A percentile compares a stretch with the other conserved stretches of the same genome.
Evolutionary conservation across 179 eudicot genomes (phyloP).

Genomic region (Sideroxylon spinosum): DNA sequence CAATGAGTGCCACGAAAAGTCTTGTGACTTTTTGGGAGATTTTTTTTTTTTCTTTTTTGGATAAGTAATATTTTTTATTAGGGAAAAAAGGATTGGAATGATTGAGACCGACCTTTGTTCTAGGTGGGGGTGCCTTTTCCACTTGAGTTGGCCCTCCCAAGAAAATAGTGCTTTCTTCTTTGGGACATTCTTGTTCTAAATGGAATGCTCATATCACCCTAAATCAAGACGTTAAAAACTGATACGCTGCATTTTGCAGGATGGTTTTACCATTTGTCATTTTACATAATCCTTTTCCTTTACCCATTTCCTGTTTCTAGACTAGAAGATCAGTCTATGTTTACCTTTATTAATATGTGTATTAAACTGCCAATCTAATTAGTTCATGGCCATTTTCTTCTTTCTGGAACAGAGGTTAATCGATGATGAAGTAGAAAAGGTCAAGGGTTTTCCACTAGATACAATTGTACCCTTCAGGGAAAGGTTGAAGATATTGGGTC

Average conservation of each 20-base stretch:
- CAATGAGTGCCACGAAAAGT: background rate
- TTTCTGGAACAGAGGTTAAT: constrained; percentile 53
- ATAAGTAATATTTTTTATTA: no score
- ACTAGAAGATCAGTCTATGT: background rate
- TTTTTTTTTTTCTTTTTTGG: no score
- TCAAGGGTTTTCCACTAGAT: constrained; percentile 78
- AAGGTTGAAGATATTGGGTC: constrained; percentile 90
- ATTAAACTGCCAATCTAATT: constrained; percentile 9
- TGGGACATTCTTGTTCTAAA: background rate
- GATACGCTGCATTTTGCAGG: background rate
- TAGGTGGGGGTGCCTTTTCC: no score
- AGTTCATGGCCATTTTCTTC: background rate
- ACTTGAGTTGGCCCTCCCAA: no score
- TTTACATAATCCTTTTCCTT: background rate
- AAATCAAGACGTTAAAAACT: background rate
- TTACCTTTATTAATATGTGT: background rate
- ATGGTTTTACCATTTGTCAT: background rate
- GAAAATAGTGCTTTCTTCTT: no score
- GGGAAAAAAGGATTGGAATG: no score
- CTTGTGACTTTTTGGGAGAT: background rate
- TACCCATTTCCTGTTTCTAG: background rate
- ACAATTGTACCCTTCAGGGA: constrained; percentile 72
- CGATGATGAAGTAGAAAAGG: constrained; percentile 80
- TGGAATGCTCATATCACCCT: background rate
- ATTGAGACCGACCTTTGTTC: no score